phyloP scores from a whole-genome alignment of 352 stramenopile genomes.

The Elongisporangium anandrum region DNA sequence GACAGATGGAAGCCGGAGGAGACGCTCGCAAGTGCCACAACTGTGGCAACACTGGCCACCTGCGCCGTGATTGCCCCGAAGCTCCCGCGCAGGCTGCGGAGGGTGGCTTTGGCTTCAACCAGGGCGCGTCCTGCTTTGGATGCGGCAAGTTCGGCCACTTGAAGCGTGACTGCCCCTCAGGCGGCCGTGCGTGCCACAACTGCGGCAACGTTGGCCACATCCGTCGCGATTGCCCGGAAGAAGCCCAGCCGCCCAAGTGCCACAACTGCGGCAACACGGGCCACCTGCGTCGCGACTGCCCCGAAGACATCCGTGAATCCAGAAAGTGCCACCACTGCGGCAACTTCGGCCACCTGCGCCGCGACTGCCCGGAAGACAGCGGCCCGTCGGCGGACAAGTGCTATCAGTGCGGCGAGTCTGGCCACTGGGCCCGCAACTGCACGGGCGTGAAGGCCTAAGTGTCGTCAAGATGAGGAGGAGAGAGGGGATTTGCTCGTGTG shows the following conservation, averaged over 20 bases:
- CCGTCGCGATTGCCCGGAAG: constrained; percentile 74
- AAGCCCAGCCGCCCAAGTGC: constrained; percentile 69
- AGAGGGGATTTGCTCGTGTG: constrained; percentile 20
- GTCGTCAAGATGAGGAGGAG: constrained; percentile 15
- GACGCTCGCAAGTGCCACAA: constrained; percentile 69
- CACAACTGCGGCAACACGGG: constrained; percentile 74
- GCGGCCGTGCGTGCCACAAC: constrained; percentile 76
- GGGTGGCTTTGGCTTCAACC: constrained; percentile 20
- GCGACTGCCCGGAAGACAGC: constrained; percentile 78
- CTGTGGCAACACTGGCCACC: constrained; percentile 69
- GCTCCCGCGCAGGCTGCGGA: constrained; percentile 29
- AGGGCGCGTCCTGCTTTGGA: constrained; percentile 57
- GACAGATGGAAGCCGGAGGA: not conserved
- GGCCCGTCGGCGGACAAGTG: constrained; percentile 69
- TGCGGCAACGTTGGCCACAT: constrained; percentile 76
- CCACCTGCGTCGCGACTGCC: constrained; percentile 70
- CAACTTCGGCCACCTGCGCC: constrained; percentile 60
- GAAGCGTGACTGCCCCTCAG: constrained; percentile 75
- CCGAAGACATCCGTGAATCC: constrained; percentile 58
- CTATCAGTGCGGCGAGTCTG: constrained; percentile 75
- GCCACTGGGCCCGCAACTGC: constrained; percentile 82
- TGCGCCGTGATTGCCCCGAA: constrained; percentile 75
- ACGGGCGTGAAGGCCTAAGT: constrained; percentile 44
- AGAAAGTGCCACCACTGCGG: constrained; percentile 79
- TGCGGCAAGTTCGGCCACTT: constrained; percentile 79